Conservation (phyloP, 352 stramenopile genomes). For the Globisporangium viniferum region DNA sequence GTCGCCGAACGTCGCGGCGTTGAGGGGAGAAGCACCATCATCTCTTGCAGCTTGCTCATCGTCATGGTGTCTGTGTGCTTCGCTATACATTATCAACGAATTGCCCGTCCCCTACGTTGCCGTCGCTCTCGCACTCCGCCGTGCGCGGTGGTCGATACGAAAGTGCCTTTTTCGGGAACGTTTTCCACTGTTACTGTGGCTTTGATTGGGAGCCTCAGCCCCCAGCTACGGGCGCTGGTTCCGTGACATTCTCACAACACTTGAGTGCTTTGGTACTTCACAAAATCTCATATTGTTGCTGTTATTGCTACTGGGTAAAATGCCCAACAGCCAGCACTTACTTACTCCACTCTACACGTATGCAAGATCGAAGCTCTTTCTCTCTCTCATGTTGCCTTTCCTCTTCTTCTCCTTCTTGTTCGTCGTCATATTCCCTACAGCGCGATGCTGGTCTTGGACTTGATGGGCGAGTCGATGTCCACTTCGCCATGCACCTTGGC, state of each 20-base stretch:
- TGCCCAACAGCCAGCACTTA: neutral
- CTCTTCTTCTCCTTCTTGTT: neutral
- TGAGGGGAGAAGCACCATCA: neutral
- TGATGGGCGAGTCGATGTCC: conserved; percentile 10
- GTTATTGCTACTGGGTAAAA: neutral
- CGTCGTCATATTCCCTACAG: neutral
- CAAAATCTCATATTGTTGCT: neutral
- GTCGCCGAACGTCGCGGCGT: neutral
- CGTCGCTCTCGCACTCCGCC: too few relatives aligned
- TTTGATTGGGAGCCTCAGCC: too few relatives aligned
- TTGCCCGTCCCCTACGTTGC: neutral
- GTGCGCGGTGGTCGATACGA: too few relatives aligned
- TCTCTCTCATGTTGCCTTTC: conserved; percentile 5
- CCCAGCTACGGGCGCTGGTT: conserved; percentile 23
- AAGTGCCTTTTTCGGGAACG: too few relatives aligned
- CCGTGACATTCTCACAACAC: neutral
- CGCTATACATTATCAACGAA: neutral
- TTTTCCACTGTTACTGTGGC: too few relatives aligned
- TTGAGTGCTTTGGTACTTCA: neutral
- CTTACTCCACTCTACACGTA: conserved; percentile 4
- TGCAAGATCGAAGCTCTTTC: conserved; percentile 15
- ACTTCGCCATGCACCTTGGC: conserved; percentile 12
- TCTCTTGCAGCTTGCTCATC: neutral
- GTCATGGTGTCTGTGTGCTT: neutral
- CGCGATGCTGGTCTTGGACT: conserved; percentile 3